A percentile compares a stretch with the other conserved stretches of the same genome.
phyloP scores from a whole-genome alignment of 2,329 filamentous ascomycete species.

The Colletotrichum sublineola region DNA sequence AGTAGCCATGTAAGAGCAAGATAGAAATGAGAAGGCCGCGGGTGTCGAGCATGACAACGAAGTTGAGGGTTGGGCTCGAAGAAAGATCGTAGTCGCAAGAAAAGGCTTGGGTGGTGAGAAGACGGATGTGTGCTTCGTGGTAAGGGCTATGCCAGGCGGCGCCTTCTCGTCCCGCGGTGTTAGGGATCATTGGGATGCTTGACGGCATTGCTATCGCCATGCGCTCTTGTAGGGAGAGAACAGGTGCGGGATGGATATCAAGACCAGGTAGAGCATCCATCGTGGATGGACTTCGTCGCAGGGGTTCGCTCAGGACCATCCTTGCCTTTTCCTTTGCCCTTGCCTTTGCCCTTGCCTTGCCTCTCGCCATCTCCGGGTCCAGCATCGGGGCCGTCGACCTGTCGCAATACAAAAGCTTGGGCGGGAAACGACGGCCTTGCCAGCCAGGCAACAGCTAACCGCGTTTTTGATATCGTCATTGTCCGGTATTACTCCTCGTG shows the following conservation, averaged over 20 bases:
- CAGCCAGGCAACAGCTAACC: conserved; percentile 24
- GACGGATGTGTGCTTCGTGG: conserved; percentile 1
- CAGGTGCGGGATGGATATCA: background rate
- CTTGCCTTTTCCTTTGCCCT: conserved; percentile 24
- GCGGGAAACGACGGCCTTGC: conserved; percentile 6
- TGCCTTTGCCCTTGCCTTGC: conserved; percentile 27
- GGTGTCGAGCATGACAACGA: background rate
- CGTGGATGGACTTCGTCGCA: conserved; percentile 1
- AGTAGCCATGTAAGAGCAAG: conserved; percentile 4
- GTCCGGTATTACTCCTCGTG: conserved; percentile 4
- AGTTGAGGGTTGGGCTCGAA: background rate
- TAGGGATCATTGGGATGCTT: conserved; percentile 3
- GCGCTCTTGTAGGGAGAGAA: conserved; percentile 6
- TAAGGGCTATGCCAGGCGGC: conserved; percentile 18
- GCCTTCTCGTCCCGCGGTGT: conserved; percentile 20
- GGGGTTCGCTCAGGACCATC: background rate
- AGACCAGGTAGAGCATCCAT: conserved; percentile 3
- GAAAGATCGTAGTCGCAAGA: background rate
- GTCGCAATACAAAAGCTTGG: conserved; percentile 9
- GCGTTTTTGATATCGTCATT: conserved; percentile 27
- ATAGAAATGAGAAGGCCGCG: conserved; percentile 28
- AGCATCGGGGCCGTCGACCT: background rate
- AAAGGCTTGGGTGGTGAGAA: background rate
- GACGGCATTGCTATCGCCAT: background rate
- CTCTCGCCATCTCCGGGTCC: conserved; percentile 10